Conservation (phyloP, 441 rosid species). For the Daphne laureola region DNA sequence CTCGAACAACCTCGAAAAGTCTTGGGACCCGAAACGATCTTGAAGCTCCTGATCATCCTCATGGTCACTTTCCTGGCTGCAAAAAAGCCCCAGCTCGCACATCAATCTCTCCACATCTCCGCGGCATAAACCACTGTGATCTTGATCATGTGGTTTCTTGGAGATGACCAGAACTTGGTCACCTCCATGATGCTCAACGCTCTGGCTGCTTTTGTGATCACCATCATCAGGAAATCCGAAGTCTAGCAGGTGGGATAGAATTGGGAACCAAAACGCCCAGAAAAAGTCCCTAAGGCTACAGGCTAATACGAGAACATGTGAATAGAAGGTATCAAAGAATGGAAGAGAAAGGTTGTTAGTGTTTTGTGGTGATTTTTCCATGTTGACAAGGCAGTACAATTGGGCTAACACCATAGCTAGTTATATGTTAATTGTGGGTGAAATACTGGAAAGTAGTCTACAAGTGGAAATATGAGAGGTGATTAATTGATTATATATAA, state of each 20-base stretch:
- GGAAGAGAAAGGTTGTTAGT: slow-evolving; percentile 6
- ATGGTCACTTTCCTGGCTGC: slow-evolving; percentile 20
- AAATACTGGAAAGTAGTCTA: too few relatives aligned
- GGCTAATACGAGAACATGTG: slow-evolving; percentile 3
- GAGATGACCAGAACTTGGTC: neutral
- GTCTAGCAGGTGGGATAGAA: slow-evolving; percentile 12
- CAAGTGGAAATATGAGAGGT: neutral
- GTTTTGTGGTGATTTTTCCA: slow-evolving; percentile 18
- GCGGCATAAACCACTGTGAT: slow-evolving; percentile 16
- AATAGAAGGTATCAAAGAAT: slow-evolving; percentile 9
- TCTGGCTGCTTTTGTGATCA: slow-evolving; percentile 12
- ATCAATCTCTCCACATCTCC: slow-evolving; percentile 55
- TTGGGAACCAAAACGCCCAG: slow-evolving; percentile 22
- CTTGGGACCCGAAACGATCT: slow-evolving; percentile 22
- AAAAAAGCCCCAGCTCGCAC: slow-evolving; percentile 35
- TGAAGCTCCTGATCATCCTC: slow-evolving; percentile 15
- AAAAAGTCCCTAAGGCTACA: slow-evolving; percentile 9
- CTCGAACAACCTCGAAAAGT: slow-evolving; percentile 37
- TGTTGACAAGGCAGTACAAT: neutral
- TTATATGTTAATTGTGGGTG: neutral
- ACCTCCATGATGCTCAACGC: slow-evolving; percentile 9
- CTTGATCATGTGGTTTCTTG: slow-evolving; percentile 4
- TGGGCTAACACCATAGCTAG: slow-evolving; percentile 9
- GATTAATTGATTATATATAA: slow-evolving; percentile 9
- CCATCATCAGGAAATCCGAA: slow-evolving; percentile 8